A percentile compares a stretch with the other conserved stretches of the same genome.
phyloP scores from a whole-genome alignment of 257 asterid species.

The Vinca minor region DNA sequence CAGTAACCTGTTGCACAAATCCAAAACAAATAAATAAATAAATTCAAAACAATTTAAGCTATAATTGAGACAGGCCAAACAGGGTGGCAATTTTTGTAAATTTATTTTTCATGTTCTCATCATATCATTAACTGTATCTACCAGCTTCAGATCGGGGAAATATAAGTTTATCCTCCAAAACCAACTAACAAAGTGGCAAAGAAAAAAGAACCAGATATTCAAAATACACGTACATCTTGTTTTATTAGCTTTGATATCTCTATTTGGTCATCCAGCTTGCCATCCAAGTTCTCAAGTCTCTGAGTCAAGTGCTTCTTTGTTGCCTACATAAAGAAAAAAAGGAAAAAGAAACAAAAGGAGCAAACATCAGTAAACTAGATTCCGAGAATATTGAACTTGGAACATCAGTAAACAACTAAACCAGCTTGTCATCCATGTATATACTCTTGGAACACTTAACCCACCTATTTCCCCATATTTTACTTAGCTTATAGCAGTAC shows the following conservation, averaged over 20 bases:
- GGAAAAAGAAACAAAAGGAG: no score
- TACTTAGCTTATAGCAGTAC: no score
- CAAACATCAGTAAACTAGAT: neutral
- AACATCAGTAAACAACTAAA: no score
- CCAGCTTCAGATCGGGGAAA: neutral
- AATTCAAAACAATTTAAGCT: neutral
- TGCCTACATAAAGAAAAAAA: constrained; percentile 32
- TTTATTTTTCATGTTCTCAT: neutral
- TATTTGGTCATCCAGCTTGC: constrained; percentile 74
- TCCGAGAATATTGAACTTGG: no score
- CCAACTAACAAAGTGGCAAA: neutral
- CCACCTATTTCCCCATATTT: no score
- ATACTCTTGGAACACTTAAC: no score
- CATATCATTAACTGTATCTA: neutral
- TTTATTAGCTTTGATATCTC: constrained; percentile 60
- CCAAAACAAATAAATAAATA: neutral
- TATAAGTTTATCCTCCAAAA: neutral
- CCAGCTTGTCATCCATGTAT: no score
- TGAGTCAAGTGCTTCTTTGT: constrained; percentile 73
- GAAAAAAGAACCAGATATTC: neutral
- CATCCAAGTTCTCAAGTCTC: constrained; percentile 78
- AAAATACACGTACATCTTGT: constrained; percentile 37
- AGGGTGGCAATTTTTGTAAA: neutral
- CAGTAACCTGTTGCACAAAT: constrained; percentile 42
- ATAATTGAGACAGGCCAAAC: neutral